Evolutionary conservation across 2,329 filamentous ascomycete genomes (phyloP).

Genomic region (Hortaea werneckii): DNA sequence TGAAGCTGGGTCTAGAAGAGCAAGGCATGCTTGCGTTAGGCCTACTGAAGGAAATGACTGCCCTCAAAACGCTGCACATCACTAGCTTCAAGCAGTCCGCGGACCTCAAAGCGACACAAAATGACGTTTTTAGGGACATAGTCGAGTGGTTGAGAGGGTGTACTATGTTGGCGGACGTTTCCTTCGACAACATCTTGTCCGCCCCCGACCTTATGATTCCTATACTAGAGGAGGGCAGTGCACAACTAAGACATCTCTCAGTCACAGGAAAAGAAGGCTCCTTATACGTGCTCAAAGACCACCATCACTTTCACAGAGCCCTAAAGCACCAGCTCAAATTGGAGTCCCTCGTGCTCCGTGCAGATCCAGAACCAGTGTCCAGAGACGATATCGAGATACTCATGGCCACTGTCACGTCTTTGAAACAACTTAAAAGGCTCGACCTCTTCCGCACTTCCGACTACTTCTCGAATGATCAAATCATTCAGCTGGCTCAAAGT

Average conservation of each 20-base stretch:
- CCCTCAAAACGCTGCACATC: constrained; percentile 40
- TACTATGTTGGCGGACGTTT: constrained; percentile 39
- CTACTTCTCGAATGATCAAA: constrained; percentile 40
- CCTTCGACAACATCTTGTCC: constrained; percentile 41
- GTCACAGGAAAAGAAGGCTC: constrained; percentile 31
- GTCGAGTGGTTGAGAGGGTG: constrained; percentile 48
- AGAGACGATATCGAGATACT: constrained; percentile 39
- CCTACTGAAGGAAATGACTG: constrained; percentile 39
- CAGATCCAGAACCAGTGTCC: constrained; percentile 36
- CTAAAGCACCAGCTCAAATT: constrained; percentile 42
- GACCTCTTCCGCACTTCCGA: constrained; percentile 44
- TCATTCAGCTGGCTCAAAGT: constrained; percentile 37
- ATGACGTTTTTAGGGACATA: constrained; percentile 43
- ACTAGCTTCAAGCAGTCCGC: constrained; percentile 34
- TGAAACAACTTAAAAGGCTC: constrained; percentile 44
- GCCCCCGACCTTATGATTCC: constrained; percentile 44
- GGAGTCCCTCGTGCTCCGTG: constrained; percentile 35
- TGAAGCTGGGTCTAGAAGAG: constrained; percentile 42
- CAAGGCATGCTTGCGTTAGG: constrained; percentile 40
- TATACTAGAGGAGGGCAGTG: constrained; percentile 36
- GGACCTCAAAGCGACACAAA: constrained; percentile 42
- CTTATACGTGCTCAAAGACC: constrained; percentile 38
- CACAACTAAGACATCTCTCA: constrained; percentile 39
- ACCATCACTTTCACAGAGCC: constrained; percentile 43
- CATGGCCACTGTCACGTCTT: constrained; percentile 40